These are phyloP conservation scores for Fusarium staphyleae DNA, from an alignment of 2,329 filamentous ascomycete genomes.

Conservation along the genomic window DNA sequence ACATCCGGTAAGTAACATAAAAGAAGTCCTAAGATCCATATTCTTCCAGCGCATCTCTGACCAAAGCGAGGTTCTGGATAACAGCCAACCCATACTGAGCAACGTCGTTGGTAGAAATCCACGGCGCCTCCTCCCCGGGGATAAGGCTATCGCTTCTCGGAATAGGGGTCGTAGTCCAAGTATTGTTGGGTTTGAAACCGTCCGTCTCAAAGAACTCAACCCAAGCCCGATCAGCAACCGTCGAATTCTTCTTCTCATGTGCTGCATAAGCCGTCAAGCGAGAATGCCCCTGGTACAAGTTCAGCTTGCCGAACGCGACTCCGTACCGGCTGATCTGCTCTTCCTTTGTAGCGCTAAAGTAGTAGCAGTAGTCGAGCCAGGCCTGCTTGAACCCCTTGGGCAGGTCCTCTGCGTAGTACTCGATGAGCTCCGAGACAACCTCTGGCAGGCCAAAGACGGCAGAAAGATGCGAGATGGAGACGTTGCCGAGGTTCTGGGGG, in stretches of 20 bases:
- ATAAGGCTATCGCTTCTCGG: slow-evolving; percentile 54
- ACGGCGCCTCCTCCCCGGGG: slow-evolving; percentile 61
- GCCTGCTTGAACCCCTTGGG: slow-evolving; percentile 59
- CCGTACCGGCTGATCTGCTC: slow-evolving; percentile 64
- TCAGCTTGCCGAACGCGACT: slow-evolving; percentile 54
- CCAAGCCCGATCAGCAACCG: slow-evolving; percentile 61
- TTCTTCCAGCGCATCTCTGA: slow-evolving; percentile 24
- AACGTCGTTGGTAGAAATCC: slow-evolving; percentile 64
- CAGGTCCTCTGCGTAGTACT: slow-evolving; percentile 54
- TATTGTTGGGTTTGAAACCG: slow-evolving; percentile 49
- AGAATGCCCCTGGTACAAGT: slow-evolving; percentile 63
- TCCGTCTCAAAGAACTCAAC: slow-evolving; percentile 58
- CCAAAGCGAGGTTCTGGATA: slow-evolving; percentile 61
- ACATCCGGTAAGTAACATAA: not conserved
- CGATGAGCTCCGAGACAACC: slow-evolving; percentile 62
- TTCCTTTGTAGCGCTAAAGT: slow-evolving; percentile 57
- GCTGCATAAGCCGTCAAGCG: slow-evolving; percentile 64
- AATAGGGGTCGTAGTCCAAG: slow-evolving; percentile 50
- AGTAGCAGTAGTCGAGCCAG: slow-evolving; percentile 67
- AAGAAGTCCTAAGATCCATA: slow-evolving; percentile 5
- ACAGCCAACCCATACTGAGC: slow-evolving; percentile 64
- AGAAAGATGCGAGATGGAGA: slow-evolving; percentile 62
- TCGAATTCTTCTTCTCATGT: slow-evolving; percentile 51
- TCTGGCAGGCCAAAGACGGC: slow-evolving; percentile 67
- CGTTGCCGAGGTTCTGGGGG: slow-evolving; percentile 57